Conservation (phyloP, 768 basidiomycete species). For the Hericium alpestre region DNA sequence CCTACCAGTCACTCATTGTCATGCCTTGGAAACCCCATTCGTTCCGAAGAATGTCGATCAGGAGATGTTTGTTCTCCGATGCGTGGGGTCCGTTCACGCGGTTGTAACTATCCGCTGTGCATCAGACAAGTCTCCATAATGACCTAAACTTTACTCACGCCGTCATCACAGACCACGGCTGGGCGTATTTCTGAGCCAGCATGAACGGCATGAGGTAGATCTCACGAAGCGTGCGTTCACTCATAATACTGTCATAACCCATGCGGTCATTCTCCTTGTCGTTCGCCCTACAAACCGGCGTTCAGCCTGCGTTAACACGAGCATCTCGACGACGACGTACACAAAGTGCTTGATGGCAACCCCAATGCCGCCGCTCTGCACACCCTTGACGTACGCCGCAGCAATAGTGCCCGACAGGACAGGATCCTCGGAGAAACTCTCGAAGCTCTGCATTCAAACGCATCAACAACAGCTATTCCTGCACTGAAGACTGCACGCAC, state of each 20-base stretch:
- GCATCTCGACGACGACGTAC: constrained; percentile 23
- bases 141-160: constrained; percentile 29
- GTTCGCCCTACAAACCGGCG: constrained; percentile 39
- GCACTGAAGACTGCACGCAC: constrained; percentile 22
- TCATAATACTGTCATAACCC: constrained; percentile 43
- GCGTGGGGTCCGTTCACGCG: constrained; percentile 68
- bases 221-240: constrained; percentile 44
- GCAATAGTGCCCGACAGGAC: constrained; percentile 60
- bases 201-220: constrained; percentile 56
- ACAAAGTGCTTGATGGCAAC: constrained; percentile 76
- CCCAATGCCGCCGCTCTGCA: constrained; percentile 69
- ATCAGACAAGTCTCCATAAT: not conserved
- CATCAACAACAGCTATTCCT: not conserved
- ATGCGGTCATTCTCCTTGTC: constrained; percentile 75
- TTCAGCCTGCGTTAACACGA: not conserved
- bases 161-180: constrained; percentile 54
- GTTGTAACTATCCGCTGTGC: constrained; percentile 38
- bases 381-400: constrained; percentile 64
- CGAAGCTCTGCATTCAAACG: constrained; percentile 43
- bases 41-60: constrained; percentile 51
- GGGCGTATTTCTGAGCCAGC: constrained; percentile 38
- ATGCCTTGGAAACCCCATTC: constrained; percentile 71
- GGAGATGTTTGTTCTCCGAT: constrained; percentile 50
- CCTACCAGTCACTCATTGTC: constrained; percentile 77
- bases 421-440: constrained; percentile 75